Conservation (phyloP, 345 rosid species). For the Gossypium anomalum region DNA sequence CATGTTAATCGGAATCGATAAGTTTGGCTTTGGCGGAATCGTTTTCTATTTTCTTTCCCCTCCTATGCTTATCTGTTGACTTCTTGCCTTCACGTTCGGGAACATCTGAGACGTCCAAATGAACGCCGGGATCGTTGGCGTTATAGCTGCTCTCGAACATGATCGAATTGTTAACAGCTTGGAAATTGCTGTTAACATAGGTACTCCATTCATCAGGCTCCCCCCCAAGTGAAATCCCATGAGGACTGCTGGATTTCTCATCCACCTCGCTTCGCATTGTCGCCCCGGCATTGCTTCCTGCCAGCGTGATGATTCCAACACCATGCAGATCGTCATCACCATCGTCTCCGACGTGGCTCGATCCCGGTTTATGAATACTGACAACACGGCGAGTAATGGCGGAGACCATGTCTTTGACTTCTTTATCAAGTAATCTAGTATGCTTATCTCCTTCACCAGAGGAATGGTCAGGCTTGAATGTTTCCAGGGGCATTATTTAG, state of each 20-base stretch:
- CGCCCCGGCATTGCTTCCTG: constrained; percentile 79
- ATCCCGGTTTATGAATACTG: constrained; percentile 41
- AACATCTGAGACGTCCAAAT: constrained; percentile 56
- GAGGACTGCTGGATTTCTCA: constrained; percentile 24
- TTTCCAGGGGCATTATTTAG: constrained; percentile 34
- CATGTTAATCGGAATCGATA: constrained; percentile 6
- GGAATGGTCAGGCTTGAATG: constrained; percentile 19
- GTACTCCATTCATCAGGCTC: constrained; percentile 48
- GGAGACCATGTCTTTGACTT: constrained; percentile 45
- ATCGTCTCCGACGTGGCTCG: constrained; percentile 27
- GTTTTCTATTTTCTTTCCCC: constrained; percentile 27
- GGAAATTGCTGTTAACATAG: constrained; percentile 86
- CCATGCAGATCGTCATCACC: constrained; percentile 38
- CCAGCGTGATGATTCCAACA: constrained; percentile 55
- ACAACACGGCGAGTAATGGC: constrained; percentile 35
- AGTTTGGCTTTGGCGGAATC: constrained; percentile 18
- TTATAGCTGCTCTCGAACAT: constrained; percentile 62
- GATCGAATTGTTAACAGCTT: constrained; percentile 84
- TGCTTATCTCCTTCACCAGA: constrained; percentile 26
- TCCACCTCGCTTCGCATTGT: constrained; percentile 64
- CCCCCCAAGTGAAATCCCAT: constrained; percentile 18
- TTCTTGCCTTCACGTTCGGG: constrained; percentile 20
- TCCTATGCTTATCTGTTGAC: constrained; percentile 19
- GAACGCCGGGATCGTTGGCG: constrained; percentile 90
- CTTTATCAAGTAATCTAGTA: constrained; percentile 27